These are phyloP conservation scores for Neckera pumila DNA, from an alignment of 225 moss, liverwort and hornwort species.

Conservation along the genomic window DNA sequence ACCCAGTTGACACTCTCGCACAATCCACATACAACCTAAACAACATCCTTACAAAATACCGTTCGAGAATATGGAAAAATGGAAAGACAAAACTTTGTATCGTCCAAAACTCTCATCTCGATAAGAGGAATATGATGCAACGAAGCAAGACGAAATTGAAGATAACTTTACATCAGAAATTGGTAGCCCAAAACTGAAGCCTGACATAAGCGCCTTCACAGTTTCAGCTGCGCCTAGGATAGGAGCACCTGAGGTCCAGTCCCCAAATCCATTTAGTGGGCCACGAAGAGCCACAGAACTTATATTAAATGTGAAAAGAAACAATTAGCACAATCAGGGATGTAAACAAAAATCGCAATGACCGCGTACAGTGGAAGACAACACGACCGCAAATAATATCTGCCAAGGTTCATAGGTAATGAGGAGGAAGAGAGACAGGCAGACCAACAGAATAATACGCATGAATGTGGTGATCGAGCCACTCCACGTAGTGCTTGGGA, in stretches of 20 bases:
- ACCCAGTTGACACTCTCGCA: neutral
- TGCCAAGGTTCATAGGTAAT: neutral
- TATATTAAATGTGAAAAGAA: neutral
- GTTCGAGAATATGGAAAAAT: neutral
- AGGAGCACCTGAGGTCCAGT: slow-evolving; percentile 61
- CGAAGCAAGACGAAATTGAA: neutral
- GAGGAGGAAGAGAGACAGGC: slow-evolving; percentile 39
- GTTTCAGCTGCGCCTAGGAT: slow-evolving; percentile 82
- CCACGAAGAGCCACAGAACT: neutral
- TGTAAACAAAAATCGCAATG: neutral
- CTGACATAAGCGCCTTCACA: slow-evolving; percentile 74
- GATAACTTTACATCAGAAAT: slow-evolving; percentile 58
- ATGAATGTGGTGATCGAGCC: slow-evolving; percentile 94
- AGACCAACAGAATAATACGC: slow-evolving; percentile 94
- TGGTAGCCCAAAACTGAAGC: slow-evolving; percentile 86
- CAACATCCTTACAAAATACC: neutral
- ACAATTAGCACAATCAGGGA: neutral
- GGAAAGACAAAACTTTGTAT: neutral
- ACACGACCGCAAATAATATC: neutral
- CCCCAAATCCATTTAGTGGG: neutral
- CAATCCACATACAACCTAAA: neutral
- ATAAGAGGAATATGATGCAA: neutral
- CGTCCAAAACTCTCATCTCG: neutral
- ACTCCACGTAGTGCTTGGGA: slow-evolving; percentile 74
- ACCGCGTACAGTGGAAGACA: neutral